phyloP scores from a whole-genome alignment of 108 stramenopile species.

The Asterionellopsis glacialis region DNA sequence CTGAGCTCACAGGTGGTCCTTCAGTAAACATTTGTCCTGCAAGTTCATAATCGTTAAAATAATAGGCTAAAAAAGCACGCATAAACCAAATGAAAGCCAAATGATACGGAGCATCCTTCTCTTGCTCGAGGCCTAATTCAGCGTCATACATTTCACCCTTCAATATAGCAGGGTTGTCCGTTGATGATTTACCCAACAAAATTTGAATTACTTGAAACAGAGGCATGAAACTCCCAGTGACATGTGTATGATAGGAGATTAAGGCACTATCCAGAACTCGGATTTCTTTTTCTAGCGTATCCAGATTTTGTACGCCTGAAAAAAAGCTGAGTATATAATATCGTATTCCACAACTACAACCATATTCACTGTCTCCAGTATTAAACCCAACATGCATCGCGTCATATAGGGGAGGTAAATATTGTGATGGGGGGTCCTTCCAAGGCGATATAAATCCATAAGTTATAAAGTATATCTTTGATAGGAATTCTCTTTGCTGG shows the following conservation, averaged over 20 bases:
- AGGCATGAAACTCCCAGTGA: constrained; percentile 7
- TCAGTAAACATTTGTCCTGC: neutral
- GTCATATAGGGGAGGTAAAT: constrained; percentile 12
- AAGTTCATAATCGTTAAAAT: too few relatives aligned
- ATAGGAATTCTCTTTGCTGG: constrained; percentile 12
- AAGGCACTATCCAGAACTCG: constrained; percentile 19
- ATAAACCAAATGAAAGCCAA: too few relatives aligned
- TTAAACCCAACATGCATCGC: constrained; percentile 21
- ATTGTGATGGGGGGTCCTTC: constrained; percentile 8
- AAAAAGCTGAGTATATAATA: neutral
- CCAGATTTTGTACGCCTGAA: neutral
- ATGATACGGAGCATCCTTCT: too few relatives aligned
- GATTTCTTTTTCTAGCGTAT: constrained; percentile 1
- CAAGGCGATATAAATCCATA: constrained; percentile 17
- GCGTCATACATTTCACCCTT: too few relatives aligned
- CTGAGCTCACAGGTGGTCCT: neutral
- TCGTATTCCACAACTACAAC: neutral
- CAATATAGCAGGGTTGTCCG: too few relatives aligned
- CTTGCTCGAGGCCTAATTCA: too few relatives aligned
- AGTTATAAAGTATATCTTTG: constrained; percentile 20
- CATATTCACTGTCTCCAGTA: constrained; percentile 22
- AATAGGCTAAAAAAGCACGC: too few relatives aligned
- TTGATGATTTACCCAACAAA: constrained; percentile 2
- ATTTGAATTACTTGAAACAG: constrained; percentile 17
- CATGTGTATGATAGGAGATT: constrained; percentile 19